A percentile compares a stretch with the other conserved stretches of the same genome.
Evolutionary conservation across 768 basidiomycete genomes (phyloP).

Genomic region (Suillus subalutaceus): DNA sequence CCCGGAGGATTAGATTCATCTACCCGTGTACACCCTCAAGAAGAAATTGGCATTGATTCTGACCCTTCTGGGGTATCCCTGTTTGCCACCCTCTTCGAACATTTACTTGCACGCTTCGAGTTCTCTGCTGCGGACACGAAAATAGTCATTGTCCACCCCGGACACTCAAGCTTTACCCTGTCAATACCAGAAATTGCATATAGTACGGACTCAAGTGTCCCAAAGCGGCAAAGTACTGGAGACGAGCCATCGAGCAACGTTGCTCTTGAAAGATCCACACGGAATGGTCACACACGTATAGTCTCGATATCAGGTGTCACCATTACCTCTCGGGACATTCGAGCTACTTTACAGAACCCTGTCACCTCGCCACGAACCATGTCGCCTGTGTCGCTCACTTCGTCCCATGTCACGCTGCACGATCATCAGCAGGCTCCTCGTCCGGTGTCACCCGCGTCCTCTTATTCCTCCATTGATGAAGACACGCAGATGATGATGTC

Average conservation of each 20-base stretch:
- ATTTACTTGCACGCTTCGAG: conserved; percentile 76
- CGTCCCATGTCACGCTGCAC: conserved; percentile 19
- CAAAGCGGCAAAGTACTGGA: conserved; percentile 23
- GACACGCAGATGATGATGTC: conserved; percentile 70
- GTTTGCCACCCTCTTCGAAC: conserved; percentile 79
- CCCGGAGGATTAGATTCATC: conserved; percentile 75
- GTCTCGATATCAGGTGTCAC: conserved; percentile 60
- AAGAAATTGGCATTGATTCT: conserved; percentile 39
- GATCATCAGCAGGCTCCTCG: conserved; percentile 6
- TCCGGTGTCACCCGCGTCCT: conserved; percentile 49
- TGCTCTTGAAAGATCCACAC: conserved; percentile 16
- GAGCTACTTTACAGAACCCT: conserved; percentile 21
- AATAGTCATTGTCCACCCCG: conserved; percentile 70
- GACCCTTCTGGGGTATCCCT: conserved; percentile 80
- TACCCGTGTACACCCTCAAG: conserved; percentile 29
- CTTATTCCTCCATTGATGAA: conserved; percentile 61
- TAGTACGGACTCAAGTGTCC: conserved; percentile 41
- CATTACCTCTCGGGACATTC: conserved; percentile 53
- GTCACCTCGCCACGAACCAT: conserved; percentile 24
- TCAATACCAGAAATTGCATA: conserved; percentile 62
- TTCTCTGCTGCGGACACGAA: conserved; percentile 71
- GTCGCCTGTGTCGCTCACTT: conserved; percentile 30
- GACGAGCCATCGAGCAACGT: conserved; percentile 23
- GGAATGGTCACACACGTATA: conserved; percentile 42
- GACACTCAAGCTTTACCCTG: conserved; percentile 62